Evolutionary conservation across 495 filamentous ascomycete species (phyloP).

Genomic region (Ascodesmis nigricans): DNA sequence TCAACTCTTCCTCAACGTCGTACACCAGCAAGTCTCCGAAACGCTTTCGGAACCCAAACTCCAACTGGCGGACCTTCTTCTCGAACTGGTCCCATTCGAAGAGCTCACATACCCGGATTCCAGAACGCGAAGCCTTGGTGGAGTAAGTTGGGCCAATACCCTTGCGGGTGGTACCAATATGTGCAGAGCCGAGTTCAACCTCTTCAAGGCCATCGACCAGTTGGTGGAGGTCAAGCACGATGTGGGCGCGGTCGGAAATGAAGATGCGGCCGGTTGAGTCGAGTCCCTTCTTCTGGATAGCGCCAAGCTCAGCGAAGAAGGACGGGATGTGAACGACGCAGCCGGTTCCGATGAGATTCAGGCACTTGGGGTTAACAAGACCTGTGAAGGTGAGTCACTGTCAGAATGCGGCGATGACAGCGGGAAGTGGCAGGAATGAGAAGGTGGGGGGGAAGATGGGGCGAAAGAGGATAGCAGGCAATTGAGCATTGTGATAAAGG

Average conservation of each 20-base stretch:
- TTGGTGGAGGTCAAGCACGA: conserved; percentile 67
- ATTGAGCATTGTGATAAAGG: too few species aligned
- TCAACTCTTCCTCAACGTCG: conserved; percentile 55
- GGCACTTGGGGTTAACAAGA: conserved; percentile 50
- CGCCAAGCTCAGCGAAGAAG: conserved; percentile 70
- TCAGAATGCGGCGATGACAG: background rate
- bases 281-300: conserved; percentile 50
- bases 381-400: conserved; percentile 26
- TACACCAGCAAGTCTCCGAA: conserved; percentile 57
- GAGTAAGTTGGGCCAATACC: conserved; percentile 68
- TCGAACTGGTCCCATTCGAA: conserved; percentile 55
- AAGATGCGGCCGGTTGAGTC: conserved; percentile 45
- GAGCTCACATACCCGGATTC: conserved; percentile 54
- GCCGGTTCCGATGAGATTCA: conserved; percentile 71
- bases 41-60: conserved; percentile 41
- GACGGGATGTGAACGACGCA: conserved; percentile 65
- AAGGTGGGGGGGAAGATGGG: too few species aligned
- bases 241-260: conserved; percentile 60
- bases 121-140: conserved; percentile 55
- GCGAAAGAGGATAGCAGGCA: too few species aligned
- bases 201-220: conserved; percentile 69
- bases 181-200: conserved; percentile 37
- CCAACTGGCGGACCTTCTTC: conserved; percentile 43
- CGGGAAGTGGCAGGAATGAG: too few species aligned
- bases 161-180: conserved; percentile 35